Evolutionary conservation across 2,329 filamentous ascomycete genomes (phyloP), one percentile per base, ranked within the genome.

Genomic region (Endothia cerciana): DNA sequence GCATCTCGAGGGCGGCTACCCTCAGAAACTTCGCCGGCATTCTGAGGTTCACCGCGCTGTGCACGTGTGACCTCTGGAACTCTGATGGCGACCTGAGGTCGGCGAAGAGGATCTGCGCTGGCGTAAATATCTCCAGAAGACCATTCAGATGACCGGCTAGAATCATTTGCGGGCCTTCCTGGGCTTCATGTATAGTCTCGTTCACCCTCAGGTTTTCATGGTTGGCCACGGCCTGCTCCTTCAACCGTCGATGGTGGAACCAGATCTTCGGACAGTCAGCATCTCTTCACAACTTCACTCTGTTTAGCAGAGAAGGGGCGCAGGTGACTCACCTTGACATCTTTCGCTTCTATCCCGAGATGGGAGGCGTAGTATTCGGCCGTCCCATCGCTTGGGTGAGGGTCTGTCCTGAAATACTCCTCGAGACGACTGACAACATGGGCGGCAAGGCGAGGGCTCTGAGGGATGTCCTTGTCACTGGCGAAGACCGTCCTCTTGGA

Each of bases 301-400:
- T 15, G 15, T 11, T 1, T 15, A 8, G 28, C 10, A 38, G 5
- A n/a, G 53, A 2, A 36, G 17, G n/a, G 4, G 22, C 13, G 30
- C n/a, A 25, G 6, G 6, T 30, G 13, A 74, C 77, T 74, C 63
- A 84, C 79, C 65, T 84, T 79, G 36, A 87, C 78, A 68, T 86
- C 82, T 58, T 77, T 74, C 3, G 80, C 78, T 64, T 86, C 83
- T 30, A 85, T 80, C 17, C 82, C 82, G 2, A 86, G 73, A 49
- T 82, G 86, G 0, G 84, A 86, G 11, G 85, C 83, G 51, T 86
- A 76, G 71, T 85, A 83, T 49, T 83, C 83, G 43, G 81, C 81
- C 49, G 84, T 80, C 0, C 79, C 81, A 57, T 83, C 77, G 51
- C 78, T 84, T 2, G 85, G 84, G 1, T 80, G 72, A 1, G 82